Evolutionary conservation across 129 eudicot species (phyloP).

Genomic region (carrot (Daucus carota)): DH1_v3.0 NC_030386.2:36721501-36722000

Average conservation of each 20-base stretch:
- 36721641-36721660: conserved; percentile 58
- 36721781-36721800: background rate
- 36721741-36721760: conserved; percentile 9
- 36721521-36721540: conserved; percentile 18
- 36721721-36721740: background rate
- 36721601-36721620: conserved; percentile 24
- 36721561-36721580: conserved; percentile 60
- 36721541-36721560: conserved; percentile 21
- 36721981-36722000: background rate
- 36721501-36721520: conserved; percentile 25
- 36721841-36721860: background rate
- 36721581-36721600: conserved; percentile 43
- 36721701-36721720: background rate
- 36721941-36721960: background rate
- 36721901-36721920: background rate
- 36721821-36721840: background rate
- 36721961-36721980: background rate
- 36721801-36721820: background rate
- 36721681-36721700: conserved; percentile 6
- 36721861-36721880: background rate
- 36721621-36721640: conserved; percentile 45
- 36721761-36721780: background rate
- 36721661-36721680: conserved; percentile 64
- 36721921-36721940: background rate
- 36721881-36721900: background rate